Base-by-base conservation (phyloP, 208 protist species). In the Leishmania turanica region DNA sequence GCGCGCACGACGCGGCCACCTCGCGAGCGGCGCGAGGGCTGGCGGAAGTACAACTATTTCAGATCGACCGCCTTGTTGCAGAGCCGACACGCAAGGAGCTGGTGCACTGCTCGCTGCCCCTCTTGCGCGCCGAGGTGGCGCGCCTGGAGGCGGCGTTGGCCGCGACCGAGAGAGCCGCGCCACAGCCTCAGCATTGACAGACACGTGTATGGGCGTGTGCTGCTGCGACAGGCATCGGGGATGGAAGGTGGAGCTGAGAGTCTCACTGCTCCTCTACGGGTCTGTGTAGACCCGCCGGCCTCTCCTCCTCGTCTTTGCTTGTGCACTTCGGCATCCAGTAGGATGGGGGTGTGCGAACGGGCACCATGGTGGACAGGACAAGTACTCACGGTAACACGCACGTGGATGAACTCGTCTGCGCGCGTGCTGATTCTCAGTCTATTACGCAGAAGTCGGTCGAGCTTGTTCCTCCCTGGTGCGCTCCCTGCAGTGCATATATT, bases 61-160 rank as follows among this genome's bases (percentile, higher is more conserved):
- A 82, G 45, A 70, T 96, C 27, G 69, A 90, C 1, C 84, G 87
- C 17, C 75, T 96, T 6, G 78, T 92, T 17, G 78, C 82, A 19
- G 84, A 92, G 58, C 89, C 89, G 8, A 75, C 84, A 3, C 56
- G 84, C 9, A 77, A 77, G 47, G 72, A 88, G 37, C 51, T 93
- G 74, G 47, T 84, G 24, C 56, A 69, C 76, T 84, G 62, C 62
- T 82, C 87, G 27, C 84, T 93, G 69, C 73, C 82, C 2, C 3
- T 75, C 8, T 56, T 96, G 53, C 80, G 87, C 45, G 79, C 56
- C 6, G 85, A 92, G 82, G 90, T 95, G 58, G 72, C 85, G 60
- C 81, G 82, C 27, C 82, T 93, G n/a, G 89, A 93, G 66, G 65
- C 66, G 58, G 75, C 75, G 71, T n/a, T 92, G 69, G 73, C 60